Conservation (phyloP, 768 basidiomycete genomes). For the Lactarius evosmus region DNA sequence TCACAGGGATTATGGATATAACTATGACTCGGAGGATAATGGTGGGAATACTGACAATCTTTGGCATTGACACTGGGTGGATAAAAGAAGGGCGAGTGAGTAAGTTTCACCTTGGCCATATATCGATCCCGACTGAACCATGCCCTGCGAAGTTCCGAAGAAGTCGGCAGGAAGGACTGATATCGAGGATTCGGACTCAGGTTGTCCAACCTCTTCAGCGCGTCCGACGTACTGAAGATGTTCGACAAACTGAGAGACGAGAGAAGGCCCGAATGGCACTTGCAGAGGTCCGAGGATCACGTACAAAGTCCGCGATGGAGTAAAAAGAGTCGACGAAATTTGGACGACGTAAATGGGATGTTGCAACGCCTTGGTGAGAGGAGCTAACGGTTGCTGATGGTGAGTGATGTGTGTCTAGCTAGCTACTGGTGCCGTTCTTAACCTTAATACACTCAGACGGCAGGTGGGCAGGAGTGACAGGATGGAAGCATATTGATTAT, state of each 20-base stretch:
- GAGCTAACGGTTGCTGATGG: neutral
- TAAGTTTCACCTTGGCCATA: neutral
- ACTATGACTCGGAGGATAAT: neutral
- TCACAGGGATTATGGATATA: no score
- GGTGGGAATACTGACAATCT: neutral
- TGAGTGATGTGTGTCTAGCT: neutral
- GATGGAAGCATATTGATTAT: neutral
- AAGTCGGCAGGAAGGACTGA: neutral
- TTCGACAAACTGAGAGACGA: neutral
- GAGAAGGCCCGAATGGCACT: neutral
- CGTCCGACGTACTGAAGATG: neutral
- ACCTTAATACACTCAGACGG: neutral
- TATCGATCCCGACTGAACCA: neutral
- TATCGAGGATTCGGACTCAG: neutral
- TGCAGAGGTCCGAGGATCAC: neutral
- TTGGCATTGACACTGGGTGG: neutral
- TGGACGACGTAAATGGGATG: neutral
- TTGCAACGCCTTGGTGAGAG: neutral
- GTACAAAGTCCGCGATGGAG: neutral
- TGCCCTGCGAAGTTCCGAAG: neutral
- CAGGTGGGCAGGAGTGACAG: neutral
- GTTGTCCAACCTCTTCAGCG: neutral
- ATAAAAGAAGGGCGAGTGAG: neutral
- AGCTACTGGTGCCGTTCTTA: neutral
- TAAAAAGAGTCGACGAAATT: neutral